phyloP scores from a whole-genome alignment of 208 protist species.

The Trypanosoma conorhini region DNA sequence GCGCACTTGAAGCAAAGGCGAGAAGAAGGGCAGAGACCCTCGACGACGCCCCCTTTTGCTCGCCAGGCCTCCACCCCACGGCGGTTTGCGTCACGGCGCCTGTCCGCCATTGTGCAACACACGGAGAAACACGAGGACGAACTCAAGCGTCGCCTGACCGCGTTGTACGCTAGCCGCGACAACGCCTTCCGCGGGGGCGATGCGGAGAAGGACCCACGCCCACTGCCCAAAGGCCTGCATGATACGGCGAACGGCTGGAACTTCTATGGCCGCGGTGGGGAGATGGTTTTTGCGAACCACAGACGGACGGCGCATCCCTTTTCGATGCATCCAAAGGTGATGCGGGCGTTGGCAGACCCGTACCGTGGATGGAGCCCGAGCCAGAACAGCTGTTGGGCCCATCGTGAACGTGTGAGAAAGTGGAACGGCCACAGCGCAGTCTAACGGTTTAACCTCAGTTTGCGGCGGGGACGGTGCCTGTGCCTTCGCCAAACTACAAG shows the following conservation, averaged over 20 bases:
- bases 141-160: slow-evolving; percentile 42
- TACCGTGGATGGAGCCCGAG: slow-evolving; percentile 77
- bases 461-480: not conserved
- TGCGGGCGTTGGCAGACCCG: slow-evolving; percentile 73
- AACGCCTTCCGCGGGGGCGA: slow-evolving; percentile 41
- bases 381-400: slow-evolving; percentile 78
- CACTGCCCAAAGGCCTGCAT: slow-evolving; percentile 77
- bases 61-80: not conserved
- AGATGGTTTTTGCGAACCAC: slow-evolving; percentile 85
- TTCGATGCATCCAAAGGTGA: slow-evolving; percentile 83
- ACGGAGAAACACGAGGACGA: slow-evolving; percentile 53
- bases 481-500: not conserved
- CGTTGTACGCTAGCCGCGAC: slow-evolving; percentile 25
- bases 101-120: slow-evolving; percentile 34
- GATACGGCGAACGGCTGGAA: slow-evolving; percentile 85
- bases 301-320: slow-evolving; percentile 59
- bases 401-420: slow-evolving; percentile 84
- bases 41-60: slow-evolving; percentile 4
- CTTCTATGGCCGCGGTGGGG: slow-evolving; percentile 78
- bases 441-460: slow-evolving; percentile 17
- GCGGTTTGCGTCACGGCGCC: slow-evolving; percentile 28
- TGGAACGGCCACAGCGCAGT: slow-evolving; percentile 85
- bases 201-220: slow-evolving; percentile 70
- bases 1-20: not conserved
- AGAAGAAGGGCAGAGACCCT: not conserved